Conservation (phyloP, 2,329 filamentous ascomycete genomes). For the Stylonectria norvegica region DNA sequence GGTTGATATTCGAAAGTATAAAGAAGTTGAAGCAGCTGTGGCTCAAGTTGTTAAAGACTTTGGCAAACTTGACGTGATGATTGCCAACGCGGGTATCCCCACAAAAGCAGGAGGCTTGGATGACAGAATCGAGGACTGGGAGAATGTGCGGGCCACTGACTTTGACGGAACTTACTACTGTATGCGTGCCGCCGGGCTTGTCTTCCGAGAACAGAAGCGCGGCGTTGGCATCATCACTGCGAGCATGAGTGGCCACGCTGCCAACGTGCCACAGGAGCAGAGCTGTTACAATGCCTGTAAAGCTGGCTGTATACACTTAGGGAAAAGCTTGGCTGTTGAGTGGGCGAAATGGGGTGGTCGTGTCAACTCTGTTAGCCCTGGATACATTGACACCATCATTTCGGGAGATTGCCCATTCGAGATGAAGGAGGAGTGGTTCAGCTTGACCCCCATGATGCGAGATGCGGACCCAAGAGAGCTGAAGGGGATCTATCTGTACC, state of each 20-base stretch:
- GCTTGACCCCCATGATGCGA: slow-evolving; percentile 29
- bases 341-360: slow-evolving; percentile 41
- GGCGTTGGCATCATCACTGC: slow-evolving; percentile 36
- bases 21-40: slow-evolving; percentile 28
- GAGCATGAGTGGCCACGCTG: slow-evolving; percentile 33
- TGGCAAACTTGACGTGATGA: slow-evolving; percentile 34
- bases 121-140: slow-evolving; percentile 28
- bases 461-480: not conserved
- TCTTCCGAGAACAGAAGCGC: slow-evolving; percentile 32
- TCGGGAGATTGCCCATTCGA: slow-evolving; percentile 31
- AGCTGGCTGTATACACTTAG: slow-evolving; percentile 40
- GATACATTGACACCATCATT: slow-evolving; percentile 37
- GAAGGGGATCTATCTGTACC: not conserved
- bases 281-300: slow-evolving; percentile 44
- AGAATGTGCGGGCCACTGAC: slow-evolving; percentile 29
- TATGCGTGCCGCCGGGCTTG: slow-evolving; percentile 30
- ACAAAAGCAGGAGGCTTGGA: slow-evolving; percentile 32
- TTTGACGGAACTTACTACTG: slow-evolving; percentile 35
- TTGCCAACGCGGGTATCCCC: slow-evolving; percentile 35
- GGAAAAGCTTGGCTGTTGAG: slow-evolving; percentile 41
- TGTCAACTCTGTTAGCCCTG: slow-evolving; percentile 39
- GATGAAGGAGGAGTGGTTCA: slow-evolving; percentile 34
- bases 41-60: slow-evolving; percentile 29
- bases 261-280: slow-evolving; percentile 39
- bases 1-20: slow-evolving; percentile 15